Evolutionary conservation across 768 basidiomycete species (phyloP).

Genomic region (Mycena galericulata): DNA sequence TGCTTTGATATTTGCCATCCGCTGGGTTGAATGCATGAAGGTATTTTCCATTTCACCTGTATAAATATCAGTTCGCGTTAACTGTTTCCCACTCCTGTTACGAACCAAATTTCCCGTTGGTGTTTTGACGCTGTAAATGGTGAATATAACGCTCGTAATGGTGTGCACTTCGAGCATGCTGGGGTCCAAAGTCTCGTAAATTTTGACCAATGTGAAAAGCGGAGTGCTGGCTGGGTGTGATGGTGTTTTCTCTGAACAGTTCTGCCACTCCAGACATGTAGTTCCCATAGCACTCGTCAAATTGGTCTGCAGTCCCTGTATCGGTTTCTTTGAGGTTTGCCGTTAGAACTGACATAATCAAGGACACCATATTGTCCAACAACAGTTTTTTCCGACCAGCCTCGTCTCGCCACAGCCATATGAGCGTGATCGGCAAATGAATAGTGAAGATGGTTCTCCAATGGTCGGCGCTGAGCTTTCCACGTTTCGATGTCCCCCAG

Average conservation of each 20-base stretch:
- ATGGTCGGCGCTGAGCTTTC: conserved; percentile 50
- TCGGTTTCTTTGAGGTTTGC: conserved; percentile 35
- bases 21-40: conserved; percentile 19
- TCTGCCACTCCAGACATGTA: conserved; percentile 37
- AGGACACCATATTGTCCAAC: conserved; percentile 44
- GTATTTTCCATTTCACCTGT: conserved; percentile 34
- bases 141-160: conserved; percentile 35
- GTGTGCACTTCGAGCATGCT: conserved; percentile 30
- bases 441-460: conserved; percentile 48
- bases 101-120: conserved; percentile 37
- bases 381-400: conserved; percentile 36
- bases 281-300: conserved; percentile 21
- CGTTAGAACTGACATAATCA: conserved; percentile 40
- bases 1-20: conserved; percentile 23
- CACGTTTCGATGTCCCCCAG: conserved; percentile 39
- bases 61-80: neutral
- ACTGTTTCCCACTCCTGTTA: neutral
- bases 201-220: conserved; percentile 45
- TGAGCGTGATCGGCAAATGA: conserved; percentile 48
- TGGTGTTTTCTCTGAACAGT: conserved; percentile 39
- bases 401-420: conserved; percentile 47
- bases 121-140: conserved; percentile 33
- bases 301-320: conserved; percentile 10
- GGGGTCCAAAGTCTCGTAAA: conserved; percentile 44
- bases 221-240: conserved; percentile 47